phyloP scores from a whole-genome alignment of 1,284 basidiomycete genomes.

The Puccinia sorghi region DNA sequence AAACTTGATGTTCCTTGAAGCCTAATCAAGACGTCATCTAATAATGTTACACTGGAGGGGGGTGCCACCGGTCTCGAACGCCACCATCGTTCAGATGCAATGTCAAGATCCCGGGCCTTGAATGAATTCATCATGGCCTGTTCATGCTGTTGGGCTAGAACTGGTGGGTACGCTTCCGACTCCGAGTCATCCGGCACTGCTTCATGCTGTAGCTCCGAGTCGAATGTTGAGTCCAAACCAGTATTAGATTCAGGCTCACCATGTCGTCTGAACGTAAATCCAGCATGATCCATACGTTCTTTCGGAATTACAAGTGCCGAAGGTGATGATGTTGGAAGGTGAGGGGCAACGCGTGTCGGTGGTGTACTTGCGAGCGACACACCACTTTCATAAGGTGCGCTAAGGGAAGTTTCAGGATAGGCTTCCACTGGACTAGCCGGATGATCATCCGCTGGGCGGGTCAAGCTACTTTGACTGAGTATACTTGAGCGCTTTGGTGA shows the following conservation, averaged over 20 bases:
- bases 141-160: constrained; percentile 8
- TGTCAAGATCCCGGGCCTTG: constrained; percentile 47
- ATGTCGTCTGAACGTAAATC: too few relatives aligned
- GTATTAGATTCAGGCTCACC: background rate
- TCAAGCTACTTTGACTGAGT: constrained; percentile 15
- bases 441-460: constrained; percentile 24
- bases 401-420: background rate
- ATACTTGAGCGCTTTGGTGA: constrained; percentile 23
- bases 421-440: background rate
- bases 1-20: constrained; percentile 44
- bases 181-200: background rate
- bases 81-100: constrained; percentile 48
- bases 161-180: constrained; percentile 2
- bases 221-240: background rate
- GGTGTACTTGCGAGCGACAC: background rate
- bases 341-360: background rate
- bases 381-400: background rate
- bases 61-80: constrained; percentile 24
- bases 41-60: constrained; percentile 23
- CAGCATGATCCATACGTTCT: background rate
- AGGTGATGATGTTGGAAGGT: background rate
- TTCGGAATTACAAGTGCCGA: background rate
- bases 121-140: background rate
- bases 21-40: constrained; percentile 32
- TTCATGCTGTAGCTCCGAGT: background rate